Evolutionary conservation across 169 alveolate genomes (phyloP).

Genomic region (Cryptosporidium viatorum): DNA sequence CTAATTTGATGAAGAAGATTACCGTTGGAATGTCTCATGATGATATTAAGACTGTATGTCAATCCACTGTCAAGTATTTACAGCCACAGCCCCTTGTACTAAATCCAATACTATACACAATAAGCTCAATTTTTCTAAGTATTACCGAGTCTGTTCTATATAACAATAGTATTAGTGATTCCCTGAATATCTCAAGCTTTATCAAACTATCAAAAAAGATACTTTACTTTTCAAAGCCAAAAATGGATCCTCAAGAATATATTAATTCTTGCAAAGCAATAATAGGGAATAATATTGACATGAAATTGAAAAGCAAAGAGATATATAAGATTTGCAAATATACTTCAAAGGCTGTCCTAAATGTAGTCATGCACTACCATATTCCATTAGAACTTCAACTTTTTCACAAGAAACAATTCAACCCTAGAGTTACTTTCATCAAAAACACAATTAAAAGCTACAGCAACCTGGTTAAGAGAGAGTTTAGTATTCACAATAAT

Average conservation of each 20-base stretch:
- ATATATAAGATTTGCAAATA: slow-evolving; percentile 10
- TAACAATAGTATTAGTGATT: not conserved
- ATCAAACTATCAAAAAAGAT: slow-evolving; percentile 26
- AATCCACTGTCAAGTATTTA: slow-evolving; percentile 28
- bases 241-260: slow-evolving; percentile 37
- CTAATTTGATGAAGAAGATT: slow-evolving; percentile 20
- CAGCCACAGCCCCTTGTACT: slow-evolving; percentile 68
- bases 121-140: slow-evolving; percentile 20
- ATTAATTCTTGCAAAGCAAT: slow-evolving; percentile 34
- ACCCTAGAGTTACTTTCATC: slow-evolving; percentile 12
- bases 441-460: slow-evolving; percentile 18
- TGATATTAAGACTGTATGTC: slow-evolving; percentile 11
- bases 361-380: slow-evolving; percentile 28
- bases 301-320: not conserved
- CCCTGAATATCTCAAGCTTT: slow-evolving; percentile 3
- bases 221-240: slow-evolving; percentile 20
- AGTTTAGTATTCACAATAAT: not conserved
- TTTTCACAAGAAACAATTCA: slow-evolving; percentile 35
- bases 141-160: slow-evolving; percentile 6
- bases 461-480: slow-evolving; percentile 31
- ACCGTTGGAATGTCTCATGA: slow-evolving; percentile 14
- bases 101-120: slow-evolving; percentile 50
- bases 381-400: slow-evolving; percentile 42
- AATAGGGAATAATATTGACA: not conserved
- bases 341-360: slow-evolving; percentile 1